phyloP scores from a whole-genome alignment of 2,329 filamentous ascomycete species.

The Fusarium piperis region DNA sequence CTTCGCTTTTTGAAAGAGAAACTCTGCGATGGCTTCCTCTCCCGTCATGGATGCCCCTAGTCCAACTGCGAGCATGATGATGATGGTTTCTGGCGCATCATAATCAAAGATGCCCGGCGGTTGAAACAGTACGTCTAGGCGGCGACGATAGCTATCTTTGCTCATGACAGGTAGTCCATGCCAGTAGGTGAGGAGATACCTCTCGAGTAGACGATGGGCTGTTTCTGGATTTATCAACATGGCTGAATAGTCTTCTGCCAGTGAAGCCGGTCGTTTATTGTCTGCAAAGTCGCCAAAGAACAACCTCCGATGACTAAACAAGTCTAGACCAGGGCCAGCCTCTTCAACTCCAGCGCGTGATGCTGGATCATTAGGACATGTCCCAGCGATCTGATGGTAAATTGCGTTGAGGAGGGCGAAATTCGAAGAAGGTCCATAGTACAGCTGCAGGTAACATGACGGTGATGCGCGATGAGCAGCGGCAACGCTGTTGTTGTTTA shows the following conservation, averaged over 20 bases:
- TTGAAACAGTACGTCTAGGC: conserved; percentile 49
- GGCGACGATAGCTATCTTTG: conserved; percentile 47
- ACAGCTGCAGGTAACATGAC: conserved; percentile 55
- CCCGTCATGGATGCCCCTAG: conserved; percentile 51
- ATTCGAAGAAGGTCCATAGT: conserved; percentile 58
- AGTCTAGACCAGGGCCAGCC: conserved; percentile 44
- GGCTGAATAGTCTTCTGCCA: conserved; percentile 37
- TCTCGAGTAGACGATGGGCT: conserved; percentile 50
- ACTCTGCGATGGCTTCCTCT: conserved; percentile 51
- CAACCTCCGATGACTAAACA: conserved; percentile 43
- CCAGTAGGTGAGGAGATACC: conserved; percentile 54
- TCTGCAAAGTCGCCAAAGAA: conserved; percentile 51
- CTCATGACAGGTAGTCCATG: conserved; percentile 49
- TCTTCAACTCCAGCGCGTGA: conserved; percentile 44
- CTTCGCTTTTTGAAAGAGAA: conserved; percentile 55
- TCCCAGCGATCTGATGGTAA: conserved; percentile 47
- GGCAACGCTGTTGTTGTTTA: conserved; percentile 55
- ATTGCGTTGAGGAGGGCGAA: conserved; percentile 52
- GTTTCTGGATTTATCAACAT: conserved; percentile 52
- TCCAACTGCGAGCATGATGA: conserved; percentile 51
- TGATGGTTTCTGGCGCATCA: conserved; percentile 49
- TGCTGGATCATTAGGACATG: conserved; percentile 29
- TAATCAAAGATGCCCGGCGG: conserved; percentile 43
- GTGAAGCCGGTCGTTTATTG: conserved; percentile 40
- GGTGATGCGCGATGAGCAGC: conserved; percentile 57